phyloP scores from a whole-genome alignment of 257 asterid genomes.

The Jacaranda mimosifolia region DNA sequence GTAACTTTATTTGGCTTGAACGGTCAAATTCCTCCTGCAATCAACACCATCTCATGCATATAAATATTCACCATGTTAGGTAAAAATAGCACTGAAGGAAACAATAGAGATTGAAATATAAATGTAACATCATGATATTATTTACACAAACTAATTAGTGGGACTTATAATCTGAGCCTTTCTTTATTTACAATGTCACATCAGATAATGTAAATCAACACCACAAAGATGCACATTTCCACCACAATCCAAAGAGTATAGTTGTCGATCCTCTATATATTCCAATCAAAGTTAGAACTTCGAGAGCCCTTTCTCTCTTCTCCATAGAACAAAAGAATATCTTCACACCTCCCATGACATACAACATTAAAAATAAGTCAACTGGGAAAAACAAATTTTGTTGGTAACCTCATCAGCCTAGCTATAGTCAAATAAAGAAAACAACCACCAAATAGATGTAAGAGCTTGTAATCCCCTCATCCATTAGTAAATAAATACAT shows the following conservation, averaged over 20 bases:
- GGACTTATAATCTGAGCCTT: slow-evolving; percentile 32
- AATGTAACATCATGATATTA: slow-evolving; percentile 23
- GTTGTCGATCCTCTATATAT: slow-evolving; percentile 26
- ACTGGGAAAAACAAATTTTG: background rate
- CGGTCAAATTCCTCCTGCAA: no score
- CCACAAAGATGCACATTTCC: slow-evolving; percentile 32
- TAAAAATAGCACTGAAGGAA: slow-evolving; percentile 10
- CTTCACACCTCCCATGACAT: slow-evolving; percentile 50
- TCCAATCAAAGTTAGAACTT: slow-evolving; percentile 25
- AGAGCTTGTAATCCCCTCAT: no score
- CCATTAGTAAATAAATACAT: no score
- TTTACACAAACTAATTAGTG: slow-evolving; percentile 48
- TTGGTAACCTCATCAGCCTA: background rate
- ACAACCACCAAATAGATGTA: no score
- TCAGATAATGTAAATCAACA: slow-evolving; percentile 33
- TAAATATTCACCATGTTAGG: background rate
- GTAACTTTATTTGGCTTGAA: no score
- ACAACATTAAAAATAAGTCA: background rate
- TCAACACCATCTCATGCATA: no score
- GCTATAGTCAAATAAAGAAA: background rate
- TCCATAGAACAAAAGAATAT: slow-evolving; percentile 53
- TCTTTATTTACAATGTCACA: slow-evolving; percentile 50
- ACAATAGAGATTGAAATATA: slow-evolving; percentile 26
- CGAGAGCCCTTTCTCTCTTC: slow-evolving; percentile 42
- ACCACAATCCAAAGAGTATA: slow-evolving; percentile 39